These are phyloP conservation scores for Aspergillus sp. DNA, from an alignment of 2,329 filamentous ascomycete species.

Conservation along the genomic window DNA sequence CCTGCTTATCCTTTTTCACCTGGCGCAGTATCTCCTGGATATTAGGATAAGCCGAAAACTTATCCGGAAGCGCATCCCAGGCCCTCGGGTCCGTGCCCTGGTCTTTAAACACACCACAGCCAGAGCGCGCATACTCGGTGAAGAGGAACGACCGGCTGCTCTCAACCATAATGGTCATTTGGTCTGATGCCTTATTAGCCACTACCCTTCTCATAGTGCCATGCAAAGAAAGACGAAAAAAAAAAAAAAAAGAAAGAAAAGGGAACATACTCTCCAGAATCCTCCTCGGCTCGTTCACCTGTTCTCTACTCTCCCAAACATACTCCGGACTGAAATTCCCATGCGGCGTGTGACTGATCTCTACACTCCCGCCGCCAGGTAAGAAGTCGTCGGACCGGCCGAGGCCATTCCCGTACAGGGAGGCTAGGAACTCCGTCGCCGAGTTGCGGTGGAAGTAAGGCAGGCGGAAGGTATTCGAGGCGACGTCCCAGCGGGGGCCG, in stretches of 20 bases:
- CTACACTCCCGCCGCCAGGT: constrained; percentile 28
- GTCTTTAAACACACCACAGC: constrained; percentile 27
- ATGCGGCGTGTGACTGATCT: constrained; percentile 29
- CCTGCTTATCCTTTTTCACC: constrained; percentile 26
- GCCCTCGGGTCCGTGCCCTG: constrained; percentile 28
- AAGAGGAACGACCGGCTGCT: constrained; percentile 29
- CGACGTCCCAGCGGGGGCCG: constrained; percentile 69
- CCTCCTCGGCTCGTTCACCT: constrained; percentile 44
- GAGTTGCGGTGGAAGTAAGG: constrained; percentile 73
- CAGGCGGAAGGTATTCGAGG: constrained; percentile 68
- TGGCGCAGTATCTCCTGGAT: constrained; percentile 27
- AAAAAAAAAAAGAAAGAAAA: not conserved
- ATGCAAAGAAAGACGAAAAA: no score
- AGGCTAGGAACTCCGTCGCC: constrained; percentile 58
- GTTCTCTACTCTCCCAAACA: constrained; percentile 46
- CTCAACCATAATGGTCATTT: constrained; percentile 34
- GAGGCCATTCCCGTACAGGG: constrained; percentile 28
- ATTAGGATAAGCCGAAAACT: constrained; percentile 29
- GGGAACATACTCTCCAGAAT: constrained; percentile 37
- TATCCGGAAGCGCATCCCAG: constrained; percentile 30
- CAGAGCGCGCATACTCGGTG: constrained; percentile 26
- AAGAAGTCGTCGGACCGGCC: constrained; percentile 29
- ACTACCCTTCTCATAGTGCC: not conserved
- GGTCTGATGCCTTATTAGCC: constrained; percentile 15
- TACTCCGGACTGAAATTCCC: constrained; percentile 45